These are phyloP conservation scores for Rhizopogon vesiculosus DNA, from an alignment of 768 basidiomycete genomes.

Conservation along the genomic window DNA sequence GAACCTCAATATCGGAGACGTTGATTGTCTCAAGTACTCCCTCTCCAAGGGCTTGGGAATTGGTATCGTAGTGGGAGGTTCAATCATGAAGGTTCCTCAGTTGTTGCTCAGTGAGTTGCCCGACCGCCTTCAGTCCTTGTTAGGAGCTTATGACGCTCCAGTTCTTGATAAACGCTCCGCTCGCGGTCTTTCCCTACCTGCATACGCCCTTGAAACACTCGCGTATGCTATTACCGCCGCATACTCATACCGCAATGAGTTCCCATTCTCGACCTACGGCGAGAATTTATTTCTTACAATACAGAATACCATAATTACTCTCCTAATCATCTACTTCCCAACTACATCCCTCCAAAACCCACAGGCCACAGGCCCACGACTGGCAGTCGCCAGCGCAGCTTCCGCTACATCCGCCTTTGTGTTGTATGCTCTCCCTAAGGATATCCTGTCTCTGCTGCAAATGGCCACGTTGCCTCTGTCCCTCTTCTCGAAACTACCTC, in stretches of 20 bases:
- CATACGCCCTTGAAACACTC: conserved; percentile 87
- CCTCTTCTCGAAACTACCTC: conserved; percentile 90
- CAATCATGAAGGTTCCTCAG: conserved; percentile 96
- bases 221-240: conserved; percentile 86
- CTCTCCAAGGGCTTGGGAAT: conserved; percentile 90
- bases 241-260: conserved; percentile 80
- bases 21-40: conserved; percentile 85
- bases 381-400: conserved; percentile 27
- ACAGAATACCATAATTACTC: conserved; percentile 84
- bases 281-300: conserved; percentile 93
- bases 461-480: conserved; percentile 86
- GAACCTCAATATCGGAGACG: conserved; percentile 72
- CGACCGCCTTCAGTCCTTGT: neutral
- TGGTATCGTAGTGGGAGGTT: conserved; percentile 88
- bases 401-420: conserved; percentile 31
- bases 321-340: conserved; percentile 76
- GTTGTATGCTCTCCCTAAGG: conserved; percentile 44
- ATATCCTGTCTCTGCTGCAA: conserved; percentile 66
- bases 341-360: conserved; percentile 20
- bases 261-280: conserved; percentile 97
- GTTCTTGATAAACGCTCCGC: conserved; percentile 74
- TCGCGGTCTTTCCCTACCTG: conserved; percentile 79
- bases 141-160: conserved; percentile 23
- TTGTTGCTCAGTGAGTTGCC: conserved; percentile 66
- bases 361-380: conserved; percentile 23